These are phyloP conservation scores for Phragmites australis DNA, from an alignment of 176 grass and related monocot genomes.

Conservation along the genomic window DNA sequence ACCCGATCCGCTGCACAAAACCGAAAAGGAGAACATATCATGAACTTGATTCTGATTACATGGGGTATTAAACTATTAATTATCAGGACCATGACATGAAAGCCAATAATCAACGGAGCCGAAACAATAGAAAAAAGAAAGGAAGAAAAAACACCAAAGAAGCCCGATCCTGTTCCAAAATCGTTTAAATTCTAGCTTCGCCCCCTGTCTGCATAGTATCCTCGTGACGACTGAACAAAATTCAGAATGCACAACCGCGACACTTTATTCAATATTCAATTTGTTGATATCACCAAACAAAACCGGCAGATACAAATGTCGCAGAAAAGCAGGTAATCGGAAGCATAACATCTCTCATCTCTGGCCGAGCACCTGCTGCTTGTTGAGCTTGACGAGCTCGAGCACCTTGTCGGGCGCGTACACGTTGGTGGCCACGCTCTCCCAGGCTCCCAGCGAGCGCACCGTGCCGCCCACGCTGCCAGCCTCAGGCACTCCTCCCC, in stretches of 20 bases:
- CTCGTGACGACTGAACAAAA: neutral
- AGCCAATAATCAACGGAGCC: no score
- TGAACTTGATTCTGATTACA: no score
- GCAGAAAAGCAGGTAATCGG: neutral
- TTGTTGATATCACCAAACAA: neutral
- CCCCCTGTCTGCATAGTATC: neutral
- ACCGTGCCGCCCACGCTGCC: constrained; percentile 43
- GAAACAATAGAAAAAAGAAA: no score
- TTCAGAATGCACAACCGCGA: neutral
- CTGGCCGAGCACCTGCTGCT: neutral
- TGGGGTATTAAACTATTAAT: no score
- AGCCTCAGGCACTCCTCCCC: constrained; percentile 36
- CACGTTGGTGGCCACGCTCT: constrained; percentile 40
- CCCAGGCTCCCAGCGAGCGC: constrained; percentile 39
- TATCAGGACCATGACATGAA: no score
- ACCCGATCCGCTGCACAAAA: no score
- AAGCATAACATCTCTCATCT: neutral
- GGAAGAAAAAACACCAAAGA: no score
- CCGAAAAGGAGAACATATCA: no score
- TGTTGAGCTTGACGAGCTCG: constrained; percentile 30
- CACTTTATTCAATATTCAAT: neutral
- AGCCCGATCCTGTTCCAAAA: no score
- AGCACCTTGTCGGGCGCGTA: constrained; percentile 35
- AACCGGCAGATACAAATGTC: neutral
- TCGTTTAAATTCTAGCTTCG: no score